These are phyloP conservation scores for Yarrowia bubula DNA, from an alignment of 805 yeast genomes.

Conservation along the genomic window DNA sequence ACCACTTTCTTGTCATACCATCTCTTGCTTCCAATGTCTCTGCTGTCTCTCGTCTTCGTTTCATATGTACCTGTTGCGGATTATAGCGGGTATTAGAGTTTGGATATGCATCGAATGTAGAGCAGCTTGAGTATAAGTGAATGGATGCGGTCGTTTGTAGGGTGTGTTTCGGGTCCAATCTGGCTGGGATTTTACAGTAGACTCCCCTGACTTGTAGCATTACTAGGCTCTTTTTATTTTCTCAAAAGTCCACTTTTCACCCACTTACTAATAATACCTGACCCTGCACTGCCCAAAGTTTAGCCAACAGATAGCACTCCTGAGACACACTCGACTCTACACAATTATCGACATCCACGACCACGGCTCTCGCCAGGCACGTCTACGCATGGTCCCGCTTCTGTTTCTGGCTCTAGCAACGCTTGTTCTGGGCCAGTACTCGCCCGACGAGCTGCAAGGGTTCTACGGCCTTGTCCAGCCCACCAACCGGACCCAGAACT, in stretches of 20 bases:
- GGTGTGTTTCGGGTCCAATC: too few species aligned
- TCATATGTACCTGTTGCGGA: not conserved
- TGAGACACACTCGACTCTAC: not conserved
- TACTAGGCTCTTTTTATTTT: too few species aligned
- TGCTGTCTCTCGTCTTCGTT: not conserved
- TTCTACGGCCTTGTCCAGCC: conserved; percentile 14
- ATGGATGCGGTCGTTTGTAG: too few species aligned
- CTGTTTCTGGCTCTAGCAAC: not conserved
- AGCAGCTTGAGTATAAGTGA: not conserved
- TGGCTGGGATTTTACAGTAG: too few species aligned
- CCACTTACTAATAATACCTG: not conserved
- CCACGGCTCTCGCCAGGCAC: not conserved
- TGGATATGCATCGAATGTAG: conserved; percentile 18
- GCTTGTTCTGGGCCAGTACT: not conserved
- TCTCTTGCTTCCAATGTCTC: not conserved
- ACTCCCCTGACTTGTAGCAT: not conserved
- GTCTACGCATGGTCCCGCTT: not conserved
- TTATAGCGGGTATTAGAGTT: conserved; percentile 7
- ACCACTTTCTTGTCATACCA: not conserved
- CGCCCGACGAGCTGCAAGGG: conserved; percentile 3
- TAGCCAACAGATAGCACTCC: not conserved
- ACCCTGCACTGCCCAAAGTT: conserved; percentile 20
- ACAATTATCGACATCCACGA: not conserved
- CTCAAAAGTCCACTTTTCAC: not conserved
- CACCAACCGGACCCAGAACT: conserved; percentile 9